phyloP scores from a whole-genome alignment of 2,329 filamentous ascomycete genomes.

The Nothophoma quercina region DNA sequence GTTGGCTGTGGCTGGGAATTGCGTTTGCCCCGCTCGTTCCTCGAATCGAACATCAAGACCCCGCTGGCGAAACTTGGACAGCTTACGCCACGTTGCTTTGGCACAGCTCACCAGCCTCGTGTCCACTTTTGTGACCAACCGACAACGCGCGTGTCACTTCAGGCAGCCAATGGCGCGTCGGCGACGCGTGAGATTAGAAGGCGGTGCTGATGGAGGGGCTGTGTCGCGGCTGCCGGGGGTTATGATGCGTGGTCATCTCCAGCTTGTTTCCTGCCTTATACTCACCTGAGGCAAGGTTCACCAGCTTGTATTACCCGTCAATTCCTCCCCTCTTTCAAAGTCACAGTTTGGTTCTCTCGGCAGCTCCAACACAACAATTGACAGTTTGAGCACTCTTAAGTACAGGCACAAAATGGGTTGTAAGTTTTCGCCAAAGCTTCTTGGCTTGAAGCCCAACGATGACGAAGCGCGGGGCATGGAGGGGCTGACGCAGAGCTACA shows the following conservation, averaged over 20 bases:
- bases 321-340: constrained; percentile 3
- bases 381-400: background rate
- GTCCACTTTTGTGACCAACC: constrained; percentile 1
- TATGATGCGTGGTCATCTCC: constrained; percentile 18
- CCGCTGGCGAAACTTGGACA: constrained; percentile 10
- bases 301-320: constrained; percentile 13
- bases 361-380: background rate
- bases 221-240: constrained; percentile 12
- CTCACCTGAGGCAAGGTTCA: constrained; percentile 17
- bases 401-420: constrained; percentile 17
- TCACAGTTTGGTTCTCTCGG: background rate
- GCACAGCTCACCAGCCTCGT: too few species aligned
- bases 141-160: background rate
- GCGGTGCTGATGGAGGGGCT: constrained; percentile 21
- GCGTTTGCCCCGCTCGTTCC: constrained; percentile 12
- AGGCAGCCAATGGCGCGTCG: constrained; percentile 7
- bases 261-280: constrained; percentile 11
- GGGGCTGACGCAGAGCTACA: constrained; percentile 45
- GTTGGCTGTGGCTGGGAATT: background rate
- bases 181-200: background rate
- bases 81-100: too few species aligned
- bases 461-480: constrained; percentile 22
- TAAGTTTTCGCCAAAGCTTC: constrained; percentile 5
- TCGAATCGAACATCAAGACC: constrained; percentile 6
- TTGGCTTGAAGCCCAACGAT: constrained; percentile 24